Evolutionary conservation across 2,329 filamentous ascomycete genomes (phyloP).

Genomic region (Trichoderma sp.): DNA sequence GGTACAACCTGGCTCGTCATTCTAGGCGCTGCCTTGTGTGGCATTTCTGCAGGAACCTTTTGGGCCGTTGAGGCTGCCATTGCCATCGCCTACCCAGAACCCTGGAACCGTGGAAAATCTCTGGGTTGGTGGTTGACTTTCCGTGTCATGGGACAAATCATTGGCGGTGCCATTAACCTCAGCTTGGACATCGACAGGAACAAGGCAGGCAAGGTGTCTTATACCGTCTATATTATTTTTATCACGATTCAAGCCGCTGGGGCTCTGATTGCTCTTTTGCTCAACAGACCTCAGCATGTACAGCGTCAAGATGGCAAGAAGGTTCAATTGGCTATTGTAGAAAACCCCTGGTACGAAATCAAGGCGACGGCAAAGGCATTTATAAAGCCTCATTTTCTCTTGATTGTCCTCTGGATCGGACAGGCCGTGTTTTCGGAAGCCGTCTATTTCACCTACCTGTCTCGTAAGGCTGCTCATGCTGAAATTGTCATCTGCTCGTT

Average conservation of each 20-base stretch:
- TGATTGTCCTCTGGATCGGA: slow-evolving; percentile 69
- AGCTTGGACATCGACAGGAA: slow-evolving; percentile 63
- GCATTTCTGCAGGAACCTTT: slow-evolving; percentile 71
- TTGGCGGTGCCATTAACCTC: slow-evolving; percentile 73
- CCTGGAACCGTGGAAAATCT: slow-evolving; percentile 66
- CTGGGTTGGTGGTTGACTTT: slow-evolving; percentile 70
- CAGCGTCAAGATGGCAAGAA: slow-evolving; percentile 67
- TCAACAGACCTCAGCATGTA: slow-evolving; percentile 65
- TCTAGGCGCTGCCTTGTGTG: slow-evolving; percentile 69
- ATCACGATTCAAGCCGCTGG: slow-evolving; percentile 70
- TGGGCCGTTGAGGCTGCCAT: slow-evolving; percentile 78
- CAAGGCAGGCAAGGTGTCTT: slow-evolving; percentile 67
- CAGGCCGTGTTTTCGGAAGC: slow-evolving; percentile 73
- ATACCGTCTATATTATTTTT: slow-evolving; percentile 70
- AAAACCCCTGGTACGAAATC: slow-evolving; percentile 62
- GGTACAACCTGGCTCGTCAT: slow-evolving; percentile 71
- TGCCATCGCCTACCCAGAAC: slow-evolving; percentile 72
- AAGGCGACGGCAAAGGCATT: slow-evolving; percentile 63
- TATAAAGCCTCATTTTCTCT: slow-evolving; percentile 62
- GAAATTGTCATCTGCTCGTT: background rate
- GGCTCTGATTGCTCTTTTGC: slow-evolving; percentile 65
- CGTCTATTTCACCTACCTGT: slow-evolving; percentile 71
- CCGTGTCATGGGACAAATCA: slow-evolving; percentile 65
- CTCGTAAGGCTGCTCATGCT: slow-evolving; percentile 29
- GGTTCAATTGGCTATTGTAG: slow-evolving; percentile 61